Conservation (phyloP, 2,329 filamentous ascomycete genomes). For the Aureobasidium lini region DNA sequence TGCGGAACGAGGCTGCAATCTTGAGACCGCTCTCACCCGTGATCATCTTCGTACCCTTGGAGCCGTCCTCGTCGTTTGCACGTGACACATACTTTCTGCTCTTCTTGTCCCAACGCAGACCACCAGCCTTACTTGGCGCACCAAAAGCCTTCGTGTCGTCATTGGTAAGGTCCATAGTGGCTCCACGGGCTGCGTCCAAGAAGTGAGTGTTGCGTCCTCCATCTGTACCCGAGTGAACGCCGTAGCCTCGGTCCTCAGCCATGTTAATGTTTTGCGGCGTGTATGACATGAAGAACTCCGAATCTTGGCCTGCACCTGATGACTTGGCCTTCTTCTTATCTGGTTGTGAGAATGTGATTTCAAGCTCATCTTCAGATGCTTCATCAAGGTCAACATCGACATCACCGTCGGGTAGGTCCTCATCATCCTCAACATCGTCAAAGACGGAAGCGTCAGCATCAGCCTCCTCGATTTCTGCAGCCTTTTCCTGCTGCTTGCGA, state of each 20-base stretch:
- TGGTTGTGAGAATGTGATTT: slow-evolving; percentile 43
- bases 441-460: slow-evolving; percentile 21
- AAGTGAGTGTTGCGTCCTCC: slow-evolving; percentile 59
- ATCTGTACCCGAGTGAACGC: slow-evolving; percentile 69
- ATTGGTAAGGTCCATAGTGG: slow-evolving; percentile 85
- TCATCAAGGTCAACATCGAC: slow-evolving; percentile 35
- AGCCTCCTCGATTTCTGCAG: slow-evolving; percentile 21
- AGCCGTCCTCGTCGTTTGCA: slow-evolving; percentile 92
- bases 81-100: slow-evolving; percentile 88
- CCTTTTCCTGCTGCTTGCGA: slow-evolving; percentile 17
- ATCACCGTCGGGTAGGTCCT: slow-evolving; percentile 31
- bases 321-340: slow-evolving; percentile 18
- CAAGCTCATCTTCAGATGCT: slow-evolving; percentile 47
- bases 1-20: slow-evolving; percentile 89
- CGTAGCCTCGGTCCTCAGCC: slow-evolving; percentile 86
- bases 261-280: slow-evolving; percentile 71
- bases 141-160: slow-evolving; percentile 82
- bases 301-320: slow-evolving; percentile 58
- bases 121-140: slow-evolving; percentile 57
- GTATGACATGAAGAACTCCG: slow-evolving; percentile 95
- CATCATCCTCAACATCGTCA: slow-evolving; percentile 27
- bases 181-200: slow-evolving; percentile 75
- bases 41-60: slow-evolving; percentile 63
- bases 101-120: slow-evolving; percentile 95
- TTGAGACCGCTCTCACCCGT: slow-evolving; percentile 89